Conservation (phyloP, 2,329 filamentous ascomycete genomes). For the Elsinoe perseae region DNA sequence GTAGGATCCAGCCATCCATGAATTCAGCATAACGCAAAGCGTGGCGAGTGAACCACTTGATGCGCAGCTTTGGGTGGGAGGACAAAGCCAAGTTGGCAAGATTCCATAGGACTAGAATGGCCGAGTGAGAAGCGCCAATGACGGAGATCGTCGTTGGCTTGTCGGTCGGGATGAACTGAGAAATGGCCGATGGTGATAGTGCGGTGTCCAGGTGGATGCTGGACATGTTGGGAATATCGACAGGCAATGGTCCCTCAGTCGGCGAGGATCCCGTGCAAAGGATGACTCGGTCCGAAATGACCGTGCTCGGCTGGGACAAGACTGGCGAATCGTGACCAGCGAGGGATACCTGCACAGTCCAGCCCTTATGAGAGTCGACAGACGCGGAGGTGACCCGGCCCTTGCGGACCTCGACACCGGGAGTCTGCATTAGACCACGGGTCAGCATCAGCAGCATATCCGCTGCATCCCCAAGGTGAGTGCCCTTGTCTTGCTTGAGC, state of each 20-base stretch:
- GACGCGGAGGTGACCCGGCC: conserved; percentile 35
- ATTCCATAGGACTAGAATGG: conserved; percentile 56
- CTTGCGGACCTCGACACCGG: conserved; percentile 34
- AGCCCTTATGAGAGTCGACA: conserved; percentile 33
- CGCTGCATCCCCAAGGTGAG: conserved; percentile 50
- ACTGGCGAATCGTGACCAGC: conserved; percentile 25
- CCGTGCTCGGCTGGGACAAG: conserved; percentile 17
- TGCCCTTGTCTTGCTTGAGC: conserved; percentile 51
- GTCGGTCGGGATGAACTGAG: conserved; percentile 34
- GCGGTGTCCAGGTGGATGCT: conserved; percentile 49
- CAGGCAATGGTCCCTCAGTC: conserved; percentile 38
- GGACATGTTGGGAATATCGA: conserved; percentile 33
- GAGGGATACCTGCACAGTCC: conserved; percentile 31
- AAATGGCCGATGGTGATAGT: conserved; percentile 46
- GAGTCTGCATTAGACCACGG: conserved; percentile 37
- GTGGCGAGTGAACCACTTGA: conserved; percentile 58
- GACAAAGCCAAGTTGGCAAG: conserved; percentile 47
- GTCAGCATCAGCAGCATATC: conserved; percentile 47
- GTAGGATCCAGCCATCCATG: conserved; percentile 55
- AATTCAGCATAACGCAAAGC: conserved; percentile 54
- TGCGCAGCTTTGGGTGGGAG: conserved; percentile 46
- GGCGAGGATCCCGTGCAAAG: conserved; percentile 54
- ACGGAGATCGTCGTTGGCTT: conserved; percentile 44
- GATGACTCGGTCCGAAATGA: conserved; percentile 41
- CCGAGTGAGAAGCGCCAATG: conserved; percentile 56